phyloP scores from a whole-genome alignment of 1,139 yeast genomes.

The Keqinozyma sinolaborantium region DNA sequence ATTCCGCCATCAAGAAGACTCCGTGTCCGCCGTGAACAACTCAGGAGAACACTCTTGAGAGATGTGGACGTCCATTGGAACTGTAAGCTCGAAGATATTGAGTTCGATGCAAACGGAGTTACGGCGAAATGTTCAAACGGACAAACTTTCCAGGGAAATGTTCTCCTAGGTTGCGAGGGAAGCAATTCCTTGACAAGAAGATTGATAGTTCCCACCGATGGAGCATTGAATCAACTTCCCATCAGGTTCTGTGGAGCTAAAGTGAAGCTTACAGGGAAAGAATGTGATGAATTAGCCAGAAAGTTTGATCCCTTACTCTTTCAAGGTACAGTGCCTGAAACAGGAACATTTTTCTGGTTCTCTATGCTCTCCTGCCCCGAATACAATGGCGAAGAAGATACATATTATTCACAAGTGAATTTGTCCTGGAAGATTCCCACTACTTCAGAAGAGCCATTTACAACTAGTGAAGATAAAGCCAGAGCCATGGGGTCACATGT shows the following conservation, averaged over 20 bases:
- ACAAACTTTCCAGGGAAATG: constrained; percentile 14
- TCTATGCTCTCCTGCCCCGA: constrained; percentile 21
- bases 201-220: constrained; percentile 13
- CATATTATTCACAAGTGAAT: constrained; percentile 17
- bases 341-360: constrained; percentile 23
- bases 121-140: constrained; percentile 17
- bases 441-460: constrained; percentile 11
- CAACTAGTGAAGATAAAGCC: constrained; percentile 12
- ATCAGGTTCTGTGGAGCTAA: constrained; percentile 22
- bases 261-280: constrained; percentile 16
- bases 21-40: constrained; percentile 22
- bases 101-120: constrained; percentile 8
- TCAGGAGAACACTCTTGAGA: constrained; percentile 15
- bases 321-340: constrained; percentile 23
- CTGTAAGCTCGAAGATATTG: constrained; percentile 13
- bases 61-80: constrained; percentile 23
- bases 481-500: constrained; percentile 13
- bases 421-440: constrained; percentile 15
- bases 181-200: constrained; percentile 18
- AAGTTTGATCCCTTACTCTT: constrained; percentile 22
- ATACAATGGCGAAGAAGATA: constrained; percentile 10
- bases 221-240: constrained; percentile 19
- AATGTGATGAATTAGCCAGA: constrained; percentile 12
- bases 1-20: constrained; percentile 24
- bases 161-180: constrained; percentile 23